phyloP scores from a whole-genome alignment of 257 asterid genomes.

The Eucommia ulmoides region DNA sequence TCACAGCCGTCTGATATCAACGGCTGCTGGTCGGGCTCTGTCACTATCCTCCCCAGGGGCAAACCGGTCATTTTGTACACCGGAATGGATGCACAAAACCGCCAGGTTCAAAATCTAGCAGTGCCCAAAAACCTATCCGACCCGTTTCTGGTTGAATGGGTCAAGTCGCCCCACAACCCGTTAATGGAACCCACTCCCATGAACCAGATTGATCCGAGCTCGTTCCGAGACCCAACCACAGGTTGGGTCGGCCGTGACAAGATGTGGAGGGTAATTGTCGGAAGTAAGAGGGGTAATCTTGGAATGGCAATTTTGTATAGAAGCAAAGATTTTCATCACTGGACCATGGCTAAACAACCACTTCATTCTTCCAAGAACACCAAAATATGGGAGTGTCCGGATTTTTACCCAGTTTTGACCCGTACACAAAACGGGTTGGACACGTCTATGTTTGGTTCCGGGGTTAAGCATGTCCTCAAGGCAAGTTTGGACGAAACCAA shows the following conservation, averaged over 20 bases:
- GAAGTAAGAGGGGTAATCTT: slow-evolving; percentile 13
- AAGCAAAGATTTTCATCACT: slow-evolving; percentile 25
- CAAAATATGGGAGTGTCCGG: slow-evolving; percentile 54
- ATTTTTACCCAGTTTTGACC: slow-evolving; percentile 26
- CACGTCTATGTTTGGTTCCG: slow-evolving; percentile 14
- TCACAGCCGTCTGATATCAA: slow-evolving; percentile 30
- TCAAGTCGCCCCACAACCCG: slow-evolving; percentile 37
- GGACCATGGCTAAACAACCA: slow-evolving; percentile 14
- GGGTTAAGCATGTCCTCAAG: slow-evolving; percentile 28
- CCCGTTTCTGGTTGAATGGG: slow-evolving; percentile 44
- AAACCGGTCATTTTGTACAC: slow-evolving; percentile 52
- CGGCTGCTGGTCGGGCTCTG: slow-evolving; percentile 68
- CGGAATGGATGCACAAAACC: slow-evolving; percentile 17
- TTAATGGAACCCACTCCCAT: slow-evolving; percentile 20
- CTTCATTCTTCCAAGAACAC: slow-evolving; percentile 20
- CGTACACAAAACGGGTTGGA: slow-evolving; percentile 19
- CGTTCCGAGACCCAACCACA: slow-evolving; percentile 41
- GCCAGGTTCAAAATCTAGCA: slow-evolving; percentile 55
- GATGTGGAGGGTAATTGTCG: slow-evolving; percentile 29
- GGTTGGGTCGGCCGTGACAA: slow-evolving; percentile 32
- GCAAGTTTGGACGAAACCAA: slow-evolving; percentile 21
- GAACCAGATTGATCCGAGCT: slow-evolving; percentile 8
- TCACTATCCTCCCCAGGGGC: slow-evolving; percentile 26
- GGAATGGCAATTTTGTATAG: slow-evolving; percentile 23
- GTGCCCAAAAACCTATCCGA: slow-evolving; percentile 41